These are phyloP conservation scores for Piedraia hortae DNA, from an alignment of 2,329 filamentous ascomycete genomes.

Conservation along the genomic window DNA sequence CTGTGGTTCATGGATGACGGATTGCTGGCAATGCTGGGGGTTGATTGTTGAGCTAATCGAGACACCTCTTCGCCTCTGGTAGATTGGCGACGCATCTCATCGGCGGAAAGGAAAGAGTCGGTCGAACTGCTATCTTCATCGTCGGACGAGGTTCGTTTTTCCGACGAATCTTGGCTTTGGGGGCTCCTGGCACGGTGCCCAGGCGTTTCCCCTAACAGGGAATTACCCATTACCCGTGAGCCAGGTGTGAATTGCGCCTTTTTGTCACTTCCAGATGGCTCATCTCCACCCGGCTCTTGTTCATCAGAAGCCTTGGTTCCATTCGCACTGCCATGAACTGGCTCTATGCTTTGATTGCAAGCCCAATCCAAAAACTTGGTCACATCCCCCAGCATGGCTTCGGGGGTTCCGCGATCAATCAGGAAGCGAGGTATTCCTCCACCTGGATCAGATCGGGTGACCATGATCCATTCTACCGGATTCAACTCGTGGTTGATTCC, in stretches of 20 bases:
- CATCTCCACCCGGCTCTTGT: slow-evolving; percentile 1
- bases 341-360: slow-evolving; percentile 21
- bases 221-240: slow-evolving; percentile 7
- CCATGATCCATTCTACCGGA: slow-evolving; percentile 76
- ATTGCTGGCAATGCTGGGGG: slow-evolving; percentile 6
- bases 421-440: slow-evolving; percentile 72
- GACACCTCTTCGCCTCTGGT: slow-evolving; percentile 7
- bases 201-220: slow-evolving; percentile 3
- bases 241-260: slow-evolving; percentile 4
- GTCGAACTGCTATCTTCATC: slow-evolving; percentile 7
- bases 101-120: slow-evolving; percentile 17
- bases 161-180: slow-evolving; percentile 1
- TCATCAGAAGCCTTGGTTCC: slow-evolving; percentile 3
- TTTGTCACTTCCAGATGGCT: neutral
- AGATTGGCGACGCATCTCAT: slow-evolving; percentile 12
- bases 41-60: slow-evolving; percentile 2
- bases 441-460: slow-evolving; percentile 67
- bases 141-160: slow-evolving; percentile 1
- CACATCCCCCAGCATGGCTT: slow-evolving; percentile 51
- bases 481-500: slow-evolving; percentile 24
- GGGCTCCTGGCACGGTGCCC: slow-evolving; percentile 1
- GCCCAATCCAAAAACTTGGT: slow-evolving; percentile 65
- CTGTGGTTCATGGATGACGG: slow-evolving; percentile 3
- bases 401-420: slow-evolving; percentile 70
- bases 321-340: slow-evolving; percentile 13